Base-by-base conservation (phyloP, 2,329 filamentous ascomycete genomes). In the Cercospora beticola region DNA sequence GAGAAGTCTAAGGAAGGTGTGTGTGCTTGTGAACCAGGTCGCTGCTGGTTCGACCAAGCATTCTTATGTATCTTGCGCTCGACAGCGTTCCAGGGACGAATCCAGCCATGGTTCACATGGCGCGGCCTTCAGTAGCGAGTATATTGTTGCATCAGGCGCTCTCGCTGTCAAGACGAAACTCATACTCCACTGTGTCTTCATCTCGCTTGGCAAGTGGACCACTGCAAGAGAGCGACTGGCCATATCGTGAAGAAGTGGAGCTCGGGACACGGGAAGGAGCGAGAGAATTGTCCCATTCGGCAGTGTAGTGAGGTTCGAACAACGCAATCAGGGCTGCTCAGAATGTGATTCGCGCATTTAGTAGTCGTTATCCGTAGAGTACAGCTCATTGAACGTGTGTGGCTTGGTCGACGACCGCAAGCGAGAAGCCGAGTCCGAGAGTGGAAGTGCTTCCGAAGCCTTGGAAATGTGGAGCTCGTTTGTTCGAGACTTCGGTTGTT, bases 201-300 rank as follows among this genome's bases (percentile, higher is more conserved):
- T 65, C 54, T 65, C 63, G 63, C 63, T 59, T 65, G 54, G 54
- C 63, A 56, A 28, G 46, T 54, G 30, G 43, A 43, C n/a, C 46
- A n/a, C 26, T 52, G 40, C 30, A 21, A 14, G 33, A 63, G 36
- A 23, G 62, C 43, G 30, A 30, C 23, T n/a, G 23, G 26, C n/a
- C 14, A 43, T 14, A 49, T 12, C 21, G 49, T 54, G 49, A 26
- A 26, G 49, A 54, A 54, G 49, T 54, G 49, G 49, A n/a, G 49
- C 49, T 54, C 49, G 12, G 14, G 18, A 28, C 9, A 49, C 23
- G 49, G 49, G 18, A 28, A 9, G 23, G 26, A n/a, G 21, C 16
- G 23, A 16, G 12, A 14, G 23, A 23, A 26, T 5, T 28, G 36
- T 8, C 36, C 2, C 36, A 43, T 43, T n/a, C 16, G 49, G 49